These are phyloP conservation scores for Soucietia sequanensis DNA, from an alignment of 805 yeast genomes.

Conservation along the genomic window DNA sequence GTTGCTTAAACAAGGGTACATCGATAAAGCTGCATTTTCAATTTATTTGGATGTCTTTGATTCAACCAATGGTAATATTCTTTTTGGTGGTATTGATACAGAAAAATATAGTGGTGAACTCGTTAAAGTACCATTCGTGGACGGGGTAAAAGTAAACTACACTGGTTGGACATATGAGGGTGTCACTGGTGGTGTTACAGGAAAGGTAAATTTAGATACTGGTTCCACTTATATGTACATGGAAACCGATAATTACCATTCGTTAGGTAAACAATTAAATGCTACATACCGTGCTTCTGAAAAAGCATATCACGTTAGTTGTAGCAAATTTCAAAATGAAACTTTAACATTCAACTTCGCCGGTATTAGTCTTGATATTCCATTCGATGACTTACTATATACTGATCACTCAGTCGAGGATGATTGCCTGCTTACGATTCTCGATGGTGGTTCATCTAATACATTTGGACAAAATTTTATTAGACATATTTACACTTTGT, in stretches of 20 bases:
- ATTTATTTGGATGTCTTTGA: slow-evolving; percentile 28
- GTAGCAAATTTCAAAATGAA: neutral
- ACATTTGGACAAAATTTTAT: slow-evolving; percentile 14
- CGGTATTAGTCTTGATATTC: slow-evolving; percentile 7
- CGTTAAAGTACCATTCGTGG: slow-evolving; percentile 22
- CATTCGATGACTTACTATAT: slow-evolving; percentile 3
- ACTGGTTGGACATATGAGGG: no score
- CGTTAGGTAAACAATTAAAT: neutral
- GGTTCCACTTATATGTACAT: slow-evolving; percentile 7
- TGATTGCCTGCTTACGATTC: slow-evolving; percentile 17
- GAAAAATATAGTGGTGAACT: slow-evolving; percentile 24
- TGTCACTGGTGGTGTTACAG: neutral
- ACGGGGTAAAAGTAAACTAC: neutral
- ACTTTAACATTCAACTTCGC: slow-evolving; percentile 3
- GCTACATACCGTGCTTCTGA: neutral
- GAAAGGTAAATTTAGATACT: slow-evolving; percentile 1
- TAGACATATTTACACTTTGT: slow-evolving; percentile 15
- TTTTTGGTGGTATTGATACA: slow-evolving; percentile 35
- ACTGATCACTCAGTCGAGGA: neutral
- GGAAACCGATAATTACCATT: neutral
- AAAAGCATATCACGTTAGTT: neutral
- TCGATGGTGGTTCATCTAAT: slow-evolving; percentile 6
- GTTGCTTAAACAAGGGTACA: slow-evolving; percentile 29
- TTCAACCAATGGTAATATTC: slow-evolving; percentile 26
- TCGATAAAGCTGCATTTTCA: slow-evolving; percentile 33